Percentiles rank a stretch among this genome's conserved stretches.
Evolutionary conservation across 1,139 yeast genomes (phyloP).

Genomic region (Saccharomyces hybrid): DNA sequence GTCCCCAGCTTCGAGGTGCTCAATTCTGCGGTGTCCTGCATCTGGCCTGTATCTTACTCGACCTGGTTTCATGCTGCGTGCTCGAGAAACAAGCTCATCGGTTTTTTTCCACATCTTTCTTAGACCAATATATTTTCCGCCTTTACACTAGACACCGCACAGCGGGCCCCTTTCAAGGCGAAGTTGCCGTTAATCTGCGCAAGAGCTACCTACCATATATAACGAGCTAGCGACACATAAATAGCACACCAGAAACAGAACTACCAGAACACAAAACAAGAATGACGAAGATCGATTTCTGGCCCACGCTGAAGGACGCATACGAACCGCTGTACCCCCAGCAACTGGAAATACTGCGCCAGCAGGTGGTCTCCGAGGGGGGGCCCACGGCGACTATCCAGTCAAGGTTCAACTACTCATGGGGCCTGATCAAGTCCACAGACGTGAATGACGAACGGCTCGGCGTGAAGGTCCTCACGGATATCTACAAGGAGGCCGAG

Average conservation of each 20-base stretch:
- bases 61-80: background rate
- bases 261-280: background rate
- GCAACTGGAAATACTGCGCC: slow-evolving; percentile 64
- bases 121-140: background rate
- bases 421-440: slow-evolving; percentile 82
- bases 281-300: slow-evolving; percentile 24
- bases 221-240: background rate
- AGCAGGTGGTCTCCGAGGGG: slow-evolving; percentile 75
- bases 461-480: slow-evolving; percentile 71
- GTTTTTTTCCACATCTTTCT: background rate
- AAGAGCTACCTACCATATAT: no score
- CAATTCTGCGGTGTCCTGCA: slow-evolving; percentile 47
- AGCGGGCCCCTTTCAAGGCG: background rate
- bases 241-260: background rate
- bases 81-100: slow-evolving; percentile 1
- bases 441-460: slow-evolving; percentile 56
- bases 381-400: slow-evolving; percentile 68
- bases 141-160: background rate
- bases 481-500: slow-evolving; percentile 69
- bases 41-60: slow-evolving; percentile 8
- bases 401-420: slow-evolving; percentile 86
- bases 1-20: slow-evolving; percentile 74
- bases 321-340: slow-evolving; percentile 59
- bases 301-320: slow-evolving; percentile 29
- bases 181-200: background rate